Evolutionary conservation across 2,329 filamentous ascomycete genomes (phyloP).

Genomic region (Ophiocordyceps robertsii): DNA sequence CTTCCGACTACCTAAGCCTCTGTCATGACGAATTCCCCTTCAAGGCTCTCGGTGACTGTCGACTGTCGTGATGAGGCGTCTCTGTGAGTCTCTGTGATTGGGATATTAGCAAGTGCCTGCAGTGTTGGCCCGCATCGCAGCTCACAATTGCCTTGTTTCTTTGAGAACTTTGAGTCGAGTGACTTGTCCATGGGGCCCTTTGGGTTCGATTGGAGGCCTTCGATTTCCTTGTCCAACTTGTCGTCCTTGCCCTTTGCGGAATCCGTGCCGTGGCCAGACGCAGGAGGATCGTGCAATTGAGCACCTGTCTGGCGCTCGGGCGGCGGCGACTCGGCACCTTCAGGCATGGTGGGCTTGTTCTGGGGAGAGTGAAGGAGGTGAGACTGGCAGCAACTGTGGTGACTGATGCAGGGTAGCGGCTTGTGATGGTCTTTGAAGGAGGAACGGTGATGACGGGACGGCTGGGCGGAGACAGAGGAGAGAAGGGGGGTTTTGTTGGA

Average conservation of each 20-base stretch:
- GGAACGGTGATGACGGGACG: background rate
- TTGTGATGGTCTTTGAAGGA: too few relatives aligned
- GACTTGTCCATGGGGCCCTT: slow-evolving; percentile 48
- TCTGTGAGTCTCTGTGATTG: too few relatives aligned
- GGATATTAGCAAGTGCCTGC: too few relatives aligned
- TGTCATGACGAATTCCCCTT: too few relatives aligned
- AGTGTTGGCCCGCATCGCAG: background rate
- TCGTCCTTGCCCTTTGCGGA: slow-evolving; percentile 39
- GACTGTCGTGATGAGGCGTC: too few relatives aligned
- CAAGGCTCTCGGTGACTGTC: too few relatives aligned
- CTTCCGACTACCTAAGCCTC: too few relatives aligned
- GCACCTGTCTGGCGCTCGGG: slow-evolving; percentile 53
- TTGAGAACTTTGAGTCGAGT: slow-evolving; percentile 46
- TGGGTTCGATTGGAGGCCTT: slow-evolving; percentile 52
- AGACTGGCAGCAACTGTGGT: too few relatives aligned
- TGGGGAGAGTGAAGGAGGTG: slow-evolving; percentile 6
- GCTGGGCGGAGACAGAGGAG: background rate
- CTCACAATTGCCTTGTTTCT: slow-evolving; percentile 18
- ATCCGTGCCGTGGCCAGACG: slow-evolving; percentile 43
- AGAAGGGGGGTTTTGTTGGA: background rate
- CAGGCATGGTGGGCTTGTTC: slow-evolving; percentile 43
- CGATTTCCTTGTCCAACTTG: slow-evolving; percentile 35
- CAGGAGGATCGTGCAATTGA: slow-evolving; percentile 48
- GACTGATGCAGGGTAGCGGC: too few relatives aligned
- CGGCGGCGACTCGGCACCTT: slow-evolving; percentile 66